Conservation (phyloP, 2,329 filamentous ascomycete species). For the Cladophialophora exuberans region DNA sequence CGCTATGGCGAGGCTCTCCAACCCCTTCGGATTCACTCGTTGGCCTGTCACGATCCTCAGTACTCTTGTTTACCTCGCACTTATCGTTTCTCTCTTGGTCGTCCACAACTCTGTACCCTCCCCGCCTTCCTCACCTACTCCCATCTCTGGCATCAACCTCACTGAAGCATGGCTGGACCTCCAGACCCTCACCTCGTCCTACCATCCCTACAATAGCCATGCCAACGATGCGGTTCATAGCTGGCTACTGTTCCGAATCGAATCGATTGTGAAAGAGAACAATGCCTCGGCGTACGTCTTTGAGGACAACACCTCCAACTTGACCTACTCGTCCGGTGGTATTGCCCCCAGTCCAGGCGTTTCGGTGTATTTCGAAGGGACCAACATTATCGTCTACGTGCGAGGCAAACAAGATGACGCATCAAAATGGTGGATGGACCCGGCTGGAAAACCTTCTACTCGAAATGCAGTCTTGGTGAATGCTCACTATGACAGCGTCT, state of each 20-base stretch:
- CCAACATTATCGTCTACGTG: conserved; percentile 90
- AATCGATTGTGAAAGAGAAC: conserved; percentile 69
- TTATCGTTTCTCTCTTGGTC: conserved; percentile 72
- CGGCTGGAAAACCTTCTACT: conserved; percentile 54
- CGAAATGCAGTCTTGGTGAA: conserved; percentile 87
- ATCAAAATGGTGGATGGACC: conserved; percentile 72
- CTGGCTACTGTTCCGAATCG: conserved; percentile 73
- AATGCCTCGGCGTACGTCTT: conserved; percentile 64
- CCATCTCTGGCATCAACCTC: conserved; percentile 71
- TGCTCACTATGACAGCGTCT: conserved; percentile 92
- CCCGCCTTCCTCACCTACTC: conserved; percentile 58
- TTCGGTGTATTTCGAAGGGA: conserved; percentile 84
- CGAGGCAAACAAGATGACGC: conserved; percentile 75
- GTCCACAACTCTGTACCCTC: conserved; percentile 76
- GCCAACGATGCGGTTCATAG: conserved; percentile 78
- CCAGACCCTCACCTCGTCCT: conserved; percentile 70
- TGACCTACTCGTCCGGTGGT: conserved; percentile 64
- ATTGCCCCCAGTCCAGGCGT: conserved; percentile 43
- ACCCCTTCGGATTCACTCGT: conserved; percentile 73
- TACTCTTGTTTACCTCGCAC: conserved; percentile 73
- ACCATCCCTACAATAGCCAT: conserved; percentile 87
- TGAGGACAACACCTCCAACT: conserved; percentile 77
- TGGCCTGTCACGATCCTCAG: conserved; percentile 81
- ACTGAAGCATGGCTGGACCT: conserved; percentile 87
- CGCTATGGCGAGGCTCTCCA: conserved; percentile 37